phyloP scores from a whole-genome alignment of 768 basidiomycete species.

The Cyclocybe cylindracea region DNA sequence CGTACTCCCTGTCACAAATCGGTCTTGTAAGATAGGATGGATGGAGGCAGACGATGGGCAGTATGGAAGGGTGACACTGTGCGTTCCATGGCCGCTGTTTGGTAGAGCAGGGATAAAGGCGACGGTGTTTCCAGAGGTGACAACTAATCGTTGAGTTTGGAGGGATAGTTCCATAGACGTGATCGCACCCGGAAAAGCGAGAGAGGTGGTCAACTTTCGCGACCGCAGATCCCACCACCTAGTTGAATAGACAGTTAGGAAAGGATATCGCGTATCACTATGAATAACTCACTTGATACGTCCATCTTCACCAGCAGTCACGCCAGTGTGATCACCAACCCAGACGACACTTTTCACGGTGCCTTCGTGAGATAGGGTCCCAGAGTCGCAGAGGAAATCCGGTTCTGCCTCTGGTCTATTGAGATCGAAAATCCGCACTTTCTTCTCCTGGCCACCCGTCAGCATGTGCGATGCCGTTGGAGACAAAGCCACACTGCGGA shows the following conservation, averaged over 20 bases:
- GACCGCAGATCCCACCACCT: constrained; percentile 98
- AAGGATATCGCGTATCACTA: neutral
- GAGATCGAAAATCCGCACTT: constrained; percentile 93
- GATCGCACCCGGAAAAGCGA: constrained; percentile 78
- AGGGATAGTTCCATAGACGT: constrained; percentile 92
- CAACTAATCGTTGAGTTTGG: constrained; percentile 79
- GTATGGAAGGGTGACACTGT: constrained; percentile 80
- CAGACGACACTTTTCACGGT: constrained; percentile 92
- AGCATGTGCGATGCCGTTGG: constrained; percentile 69
- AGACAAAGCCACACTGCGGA: constrained; percentile 90
- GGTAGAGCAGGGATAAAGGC: constrained; percentile 84
- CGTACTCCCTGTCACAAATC: constrained; percentile 89
- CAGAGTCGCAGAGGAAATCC: constrained; percentile 68
- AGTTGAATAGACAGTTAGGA: constrained; percentile 12
- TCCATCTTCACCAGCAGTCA: constrained; percentile 92
- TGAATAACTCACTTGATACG: constrained; percentile 68
- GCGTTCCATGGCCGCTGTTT: constrained; percentile 58
- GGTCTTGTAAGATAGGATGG: constrained; percentile 84
- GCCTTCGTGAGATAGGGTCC: constrained; percentile 77
- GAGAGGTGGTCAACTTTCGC: constrained; percentile 64
- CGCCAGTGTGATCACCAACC: constrained; percentile 85
- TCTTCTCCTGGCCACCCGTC: constrained; percentile 97
- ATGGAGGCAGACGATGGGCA: constrained; percentile 93
- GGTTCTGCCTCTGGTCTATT: constrained; percentile 85
- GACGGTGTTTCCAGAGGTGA: constrained; percentile 91